Base-by-base conservation (phyloP, 768 basidiomycete species). In the Gelatoporia subvermispora region DNA sequence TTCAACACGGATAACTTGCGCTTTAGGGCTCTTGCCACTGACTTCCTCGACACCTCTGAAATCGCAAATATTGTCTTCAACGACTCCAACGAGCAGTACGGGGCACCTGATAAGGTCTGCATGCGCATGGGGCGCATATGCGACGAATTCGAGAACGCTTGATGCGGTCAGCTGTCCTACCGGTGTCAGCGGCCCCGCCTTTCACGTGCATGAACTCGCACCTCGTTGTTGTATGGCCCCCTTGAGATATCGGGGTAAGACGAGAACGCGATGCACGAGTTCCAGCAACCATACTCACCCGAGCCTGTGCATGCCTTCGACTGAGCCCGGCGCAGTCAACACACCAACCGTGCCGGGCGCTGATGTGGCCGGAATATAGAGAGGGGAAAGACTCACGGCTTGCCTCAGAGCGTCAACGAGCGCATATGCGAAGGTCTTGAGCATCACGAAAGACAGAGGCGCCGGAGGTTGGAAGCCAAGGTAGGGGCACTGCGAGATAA, bases 401-500 rank as follows among this genome's bases (percentile, higher is more conserved):
- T 63, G 65, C 35, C 59, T 60, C 17, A 64, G 20, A 2, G 61
- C 24, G 43, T 70, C 68, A 3, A 49, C 20, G 21, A 66, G 24
- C 1, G 51, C 61, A 20, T 45, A 55, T 11, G 46, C 35, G 13
- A 56, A 36, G 2, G 56, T 55, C 47, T 60, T 60, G 38, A 68
- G 9, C 21, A 54, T 47, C 2, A 52, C 50, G 9, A 47, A 34
- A 22, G 41, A 50, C 4, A 55, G 41, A 8, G 49, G 54, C 7
- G 39, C 35, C 16, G 45, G 17, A 13, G 49, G 45, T 3, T 38
- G 23, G 17, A 39, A 37, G 31, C 67, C 67, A 2, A 64, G 56
- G 47, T 59, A 69, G 3, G 69, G 65, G 43, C 68, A 67, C 58
- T 71, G 69, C 1, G 63, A 56, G 15, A 71, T 59, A 3, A 58